Conservation (phyloP, 495 filamentous ascomycete genomes). For the Neurospora discreta region DNA sequence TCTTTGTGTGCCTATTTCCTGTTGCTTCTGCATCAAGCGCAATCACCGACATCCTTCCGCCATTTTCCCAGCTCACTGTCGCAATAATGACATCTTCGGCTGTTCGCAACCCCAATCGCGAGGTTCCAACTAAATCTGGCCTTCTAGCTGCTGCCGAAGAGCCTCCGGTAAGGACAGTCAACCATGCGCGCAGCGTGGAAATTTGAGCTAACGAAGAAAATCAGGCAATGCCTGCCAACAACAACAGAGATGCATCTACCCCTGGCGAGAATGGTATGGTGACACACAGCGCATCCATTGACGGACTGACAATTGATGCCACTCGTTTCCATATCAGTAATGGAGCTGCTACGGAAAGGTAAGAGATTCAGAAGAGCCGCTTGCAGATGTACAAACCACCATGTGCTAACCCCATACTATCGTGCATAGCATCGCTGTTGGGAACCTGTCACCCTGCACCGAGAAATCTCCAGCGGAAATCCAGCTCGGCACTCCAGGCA, state of each 20-base stretch:
- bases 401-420: background rate
- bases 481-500: no score
- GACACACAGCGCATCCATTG: background rate
- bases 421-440: background rate
- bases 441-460: no score
- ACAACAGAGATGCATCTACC: background rate
- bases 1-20: background rate
- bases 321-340: background rate
- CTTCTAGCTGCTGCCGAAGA: background rate
- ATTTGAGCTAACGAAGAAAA: no score
- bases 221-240: background rate
- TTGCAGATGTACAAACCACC: no score
- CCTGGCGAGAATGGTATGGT: background rate
- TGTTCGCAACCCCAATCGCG: background rate
- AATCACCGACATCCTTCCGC: background rate
- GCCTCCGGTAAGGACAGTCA: background rate
- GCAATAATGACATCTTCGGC: background rate
- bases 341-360: background rate
- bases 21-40: background rate
- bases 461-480: no score
- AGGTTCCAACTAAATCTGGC: background rate
- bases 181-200: background rate
- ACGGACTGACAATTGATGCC: background rate
- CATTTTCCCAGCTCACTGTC: rapidly evolving
- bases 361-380: background rate